Conservation (phyloP, 768 basidiomycete species). For the Leccinum longicurvipes region DNA sequence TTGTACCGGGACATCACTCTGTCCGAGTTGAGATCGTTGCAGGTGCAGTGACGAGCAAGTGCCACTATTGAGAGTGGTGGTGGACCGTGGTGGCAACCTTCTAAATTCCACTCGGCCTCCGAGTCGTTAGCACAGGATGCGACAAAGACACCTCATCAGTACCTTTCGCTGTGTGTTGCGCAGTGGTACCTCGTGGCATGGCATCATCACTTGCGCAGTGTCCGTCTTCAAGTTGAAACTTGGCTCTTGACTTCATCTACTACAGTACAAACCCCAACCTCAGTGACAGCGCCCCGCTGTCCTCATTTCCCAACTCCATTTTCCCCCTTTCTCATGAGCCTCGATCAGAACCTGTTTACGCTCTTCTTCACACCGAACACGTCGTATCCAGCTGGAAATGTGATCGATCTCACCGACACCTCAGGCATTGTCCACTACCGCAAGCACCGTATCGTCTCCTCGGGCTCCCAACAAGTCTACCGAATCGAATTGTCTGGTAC, state of each 20-base stretch:
- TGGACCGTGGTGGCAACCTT: too few species aligned
- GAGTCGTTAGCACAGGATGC: too few species aligned
- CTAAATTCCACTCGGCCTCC: too few species aligned
- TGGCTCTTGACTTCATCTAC: not conserved
- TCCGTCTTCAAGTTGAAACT: not conserved
- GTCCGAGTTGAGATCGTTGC: too few species aligned
- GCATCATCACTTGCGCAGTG: not conserved
- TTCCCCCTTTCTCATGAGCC: conserved; percentile 75
- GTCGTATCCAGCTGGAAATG: conserved; percentile 46
- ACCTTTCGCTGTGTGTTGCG: too few species aligned
- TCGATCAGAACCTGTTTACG: conserved; percentile 86
- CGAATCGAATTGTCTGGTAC: conserved; percentile 66
- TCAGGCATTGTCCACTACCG: conserved; percentile 65
- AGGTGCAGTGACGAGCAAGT: too few species aligned
- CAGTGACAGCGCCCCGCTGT: not conserved
- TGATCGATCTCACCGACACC: conserved; percentile 69
- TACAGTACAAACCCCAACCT: too few species aligned
- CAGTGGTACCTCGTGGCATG: not conserved
- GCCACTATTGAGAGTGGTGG: too few species aligned
- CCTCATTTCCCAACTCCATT: not conserved
- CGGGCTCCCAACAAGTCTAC: conserved; percentile 40
- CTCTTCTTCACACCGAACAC: conserved; percentile 60
- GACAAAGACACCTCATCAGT: not conserved
- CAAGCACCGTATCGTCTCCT: conserved; percentile 57
- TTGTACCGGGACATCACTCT: too few species aligned